Conservation (phyloP, 2,329 filamentous ascomycete genomes). For the Fusarium odoratissimum region DNA sequence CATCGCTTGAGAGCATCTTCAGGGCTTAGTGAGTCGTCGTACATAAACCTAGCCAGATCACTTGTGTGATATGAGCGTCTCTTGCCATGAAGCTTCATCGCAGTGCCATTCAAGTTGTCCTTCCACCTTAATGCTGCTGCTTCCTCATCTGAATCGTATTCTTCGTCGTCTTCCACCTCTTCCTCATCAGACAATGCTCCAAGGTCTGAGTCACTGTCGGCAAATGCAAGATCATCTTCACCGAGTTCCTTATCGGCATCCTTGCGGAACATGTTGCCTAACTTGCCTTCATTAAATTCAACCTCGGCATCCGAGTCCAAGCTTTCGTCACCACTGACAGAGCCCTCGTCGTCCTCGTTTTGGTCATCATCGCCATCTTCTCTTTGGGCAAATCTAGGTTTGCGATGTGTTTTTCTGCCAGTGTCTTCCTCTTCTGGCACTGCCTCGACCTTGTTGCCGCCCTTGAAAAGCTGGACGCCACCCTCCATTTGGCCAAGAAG, state of each 20-base stretch:
- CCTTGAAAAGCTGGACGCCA: slow-evolving; percentile 87
- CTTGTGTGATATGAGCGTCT: slow-evolving; percentile 79
- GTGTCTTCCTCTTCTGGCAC: slow-evolving; percentile 66
- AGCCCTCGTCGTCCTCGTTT: slow-evolving; percentile 62
- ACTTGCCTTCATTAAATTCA: slow-evolving; percentile 69
- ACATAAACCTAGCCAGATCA: slow-evolving; percentile 89
- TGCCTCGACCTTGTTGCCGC: slow-evolving; percentile 74
- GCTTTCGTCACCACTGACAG: slow-evolving; percentile 65
- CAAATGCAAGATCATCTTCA: slow-evolving; percentile 85
- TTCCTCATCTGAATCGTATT: slow-evolving; percentile 72
- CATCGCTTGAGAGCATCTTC: slow-evolving; percentile 82
- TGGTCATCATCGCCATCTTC: slow-evolving; percentile 70
- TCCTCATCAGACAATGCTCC: slow-evolving; percentile 79
- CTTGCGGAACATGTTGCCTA: slow-evolving; percentile 71
- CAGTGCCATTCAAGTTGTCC: slow-evolving; percentile 81
- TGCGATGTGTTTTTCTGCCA: slow-evolving; percentile 69
- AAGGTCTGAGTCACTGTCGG: slow-evolving; percentile 96
- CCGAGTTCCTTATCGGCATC: slow-evolving; percentile 62
- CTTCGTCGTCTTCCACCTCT: slow-evolving; percentile 62
- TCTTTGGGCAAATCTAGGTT: slow-evolving; percentile 67
- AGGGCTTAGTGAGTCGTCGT: slow-evolving; percentile 82
- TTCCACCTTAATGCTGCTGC: slow-evolving; percentile 87
- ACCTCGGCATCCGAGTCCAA: slow-evolving; percentile 63
- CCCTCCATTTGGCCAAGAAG: slow-evolving; percentile 85
- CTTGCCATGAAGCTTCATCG: slow-evolving; percentile 75